These are phyloP conservation scores for Daldinia concentrica DNA, from an alignment of 495 filamentous ascomycete genomes.

Conservation along the genomic window DNA sequence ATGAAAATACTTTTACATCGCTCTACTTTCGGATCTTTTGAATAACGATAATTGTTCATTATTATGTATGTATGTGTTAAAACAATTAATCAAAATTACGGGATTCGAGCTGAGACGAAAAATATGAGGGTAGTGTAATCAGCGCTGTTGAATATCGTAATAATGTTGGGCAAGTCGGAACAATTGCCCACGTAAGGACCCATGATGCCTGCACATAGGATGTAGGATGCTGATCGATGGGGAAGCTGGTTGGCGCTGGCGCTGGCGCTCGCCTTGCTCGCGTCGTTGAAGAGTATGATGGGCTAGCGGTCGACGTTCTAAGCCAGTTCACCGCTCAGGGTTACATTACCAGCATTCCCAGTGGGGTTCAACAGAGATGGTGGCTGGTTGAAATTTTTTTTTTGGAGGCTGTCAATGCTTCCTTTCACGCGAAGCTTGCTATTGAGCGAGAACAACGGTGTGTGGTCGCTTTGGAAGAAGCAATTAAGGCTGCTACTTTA, in stretches of 20 bases:
- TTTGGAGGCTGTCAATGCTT: background rate
- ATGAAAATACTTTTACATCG: too few relatives aligned
- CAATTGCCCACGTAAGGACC: background rate
- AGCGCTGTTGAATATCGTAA: background rate
- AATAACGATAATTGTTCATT: background rate
- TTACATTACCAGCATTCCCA: slow-evolving; percentile 22
- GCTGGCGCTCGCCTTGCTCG: slow-evolving; percentile 24
- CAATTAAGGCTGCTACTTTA: background rate
- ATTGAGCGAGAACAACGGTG: background rate
- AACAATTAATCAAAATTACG: background rate
- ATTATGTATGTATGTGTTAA: background rate
- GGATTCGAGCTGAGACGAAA: background rate
- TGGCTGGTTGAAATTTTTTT: background rate
- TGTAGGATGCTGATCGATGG: slow-evolving; percentile 34
- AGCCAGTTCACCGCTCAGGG: slow-evolving; percentile 35
- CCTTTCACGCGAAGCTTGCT: background rate
- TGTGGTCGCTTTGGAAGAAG: background rate
- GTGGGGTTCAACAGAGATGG: slow-evolving; percentile 18
- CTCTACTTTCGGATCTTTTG: background rate
- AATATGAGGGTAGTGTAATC: background rate
- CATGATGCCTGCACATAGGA: slow-evolving; percentile 28
- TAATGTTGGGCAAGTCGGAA: slow-evolving; percentile 12
- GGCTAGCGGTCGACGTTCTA: slow-evolving; percentile 30
- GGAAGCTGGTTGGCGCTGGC: slow-evolving; percentile 20
- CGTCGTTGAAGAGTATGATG: slow-evolving; percentile 26